Base-by-base conservation (phyloP, 1,139 yeast species). In the Kodamaea fungicola region DNA sequence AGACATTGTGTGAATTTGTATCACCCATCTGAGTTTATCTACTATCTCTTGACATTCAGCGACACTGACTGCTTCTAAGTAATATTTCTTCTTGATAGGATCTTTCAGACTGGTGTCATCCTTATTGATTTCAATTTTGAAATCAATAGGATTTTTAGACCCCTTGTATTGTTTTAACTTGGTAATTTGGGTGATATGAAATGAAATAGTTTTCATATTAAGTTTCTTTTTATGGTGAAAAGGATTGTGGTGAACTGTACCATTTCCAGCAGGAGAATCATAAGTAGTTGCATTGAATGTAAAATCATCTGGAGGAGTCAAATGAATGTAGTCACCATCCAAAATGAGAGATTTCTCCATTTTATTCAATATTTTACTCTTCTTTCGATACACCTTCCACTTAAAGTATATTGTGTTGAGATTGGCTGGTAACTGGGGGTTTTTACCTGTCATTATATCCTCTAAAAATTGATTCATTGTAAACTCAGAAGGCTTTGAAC, bases 321-420 rank as follows among this genome's bases (percentile, higher is more conserved):
- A 75, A 55, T 90, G 94, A 10, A 92, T 80, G 54, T 89, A 90
- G 52, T 89, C 96, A 12, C 97, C 97, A 59, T 92, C 97, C 31
- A 92, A 77, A 1, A 95, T 90, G 34, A 92, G 66, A 1, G 89
- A 78, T 48, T 94, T 78, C 47, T 90, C 96, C 43, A 88, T 87
- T 37, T 89, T 76, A 40, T 81, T 80, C 44, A 85, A 78, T 50
- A 92, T 83, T 0, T 95, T 82, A 69, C 90, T 80, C 53, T 89
- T 92, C 42, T 94, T 78, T 49, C 97, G 74, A 86, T 89, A 87
- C 1, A 92, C 95, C 30, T 78, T 83, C 78, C 90, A 77, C 38
- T 76, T 73, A 51, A 62, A 68, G 45, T 69, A 71, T 7, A 68
- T 59, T 3, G 73, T 57, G 41, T 67, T 70, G 30, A 67, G 53